These are phyloP conservation scores for Cladobotryum protrusum DNA, from an alignment of 2,329 filamentous ascomycete species.

Conservation along the genomic window DNA sequence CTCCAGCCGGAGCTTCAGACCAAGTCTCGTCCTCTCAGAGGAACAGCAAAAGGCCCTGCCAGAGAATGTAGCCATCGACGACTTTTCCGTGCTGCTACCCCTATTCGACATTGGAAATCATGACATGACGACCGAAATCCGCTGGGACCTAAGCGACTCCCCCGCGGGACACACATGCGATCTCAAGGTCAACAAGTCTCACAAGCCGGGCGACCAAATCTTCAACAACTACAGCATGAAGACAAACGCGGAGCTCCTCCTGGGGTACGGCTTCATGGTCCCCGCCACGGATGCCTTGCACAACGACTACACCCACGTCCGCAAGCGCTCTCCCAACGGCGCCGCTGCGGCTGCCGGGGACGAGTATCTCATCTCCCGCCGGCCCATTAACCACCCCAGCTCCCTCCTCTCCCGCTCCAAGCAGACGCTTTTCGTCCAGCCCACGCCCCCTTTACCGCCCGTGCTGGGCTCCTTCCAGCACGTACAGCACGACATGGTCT, in stretches of 20 bases:
- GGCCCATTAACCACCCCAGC: slow-evolving; percentile 40
- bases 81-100: slow-evolving; percentile 63
- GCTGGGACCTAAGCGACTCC: slow-evolving; percentile 44
- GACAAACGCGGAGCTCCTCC: slow-evolving; percentile 64
- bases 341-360: slow-evolving; percentile 18
- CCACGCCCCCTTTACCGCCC: slow-evolving; percentile 13
- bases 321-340: slow-evolving; percentile 33
- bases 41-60: slow-evolving; percentile 23
- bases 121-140: slow-evolving; percentile 50
- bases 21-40: slow-evolving; percentile 48
- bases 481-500: slow-evolving; percentile 48
- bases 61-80: slow-evolving; percentile 36
- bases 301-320: slow-evolving; percentile 55
- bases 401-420: slow-evolving; percentile 41
- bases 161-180: slow-evolving; percentile 27
- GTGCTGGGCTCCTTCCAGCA: slow-evolving; percentile 39
- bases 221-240: slow-evolving; percentile 70
- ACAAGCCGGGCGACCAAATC: slow-evolving; percentile 48
- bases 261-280: slow-evolving; percentile 58
- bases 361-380: slow-evolving; percentile 49
- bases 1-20: slow-evolving; percentile 58
- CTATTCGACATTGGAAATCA: slow-evolving; percentile 70
- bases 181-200: slow-evolving; percentile 36
- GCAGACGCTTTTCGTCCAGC: slow-evolving; percentile 27
- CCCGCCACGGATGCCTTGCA: slow-evolving; percentile 42